Evolutionary conservation across 352 stramenopile genomes (phyloP).

Genomic region (Globisporangium nodosum): DNA sequence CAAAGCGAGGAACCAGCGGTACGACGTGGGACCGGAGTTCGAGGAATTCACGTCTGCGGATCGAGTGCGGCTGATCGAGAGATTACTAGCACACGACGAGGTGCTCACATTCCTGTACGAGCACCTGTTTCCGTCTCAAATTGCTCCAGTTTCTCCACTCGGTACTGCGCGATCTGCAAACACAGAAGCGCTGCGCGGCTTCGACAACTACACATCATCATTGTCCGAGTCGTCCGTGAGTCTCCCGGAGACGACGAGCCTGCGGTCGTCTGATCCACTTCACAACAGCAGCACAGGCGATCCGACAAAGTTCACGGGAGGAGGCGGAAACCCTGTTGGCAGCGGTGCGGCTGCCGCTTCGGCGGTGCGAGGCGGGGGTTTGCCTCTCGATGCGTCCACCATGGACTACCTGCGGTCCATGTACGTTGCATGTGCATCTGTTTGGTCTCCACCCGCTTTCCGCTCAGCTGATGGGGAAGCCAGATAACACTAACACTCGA

Average conservation of each 20-base stretch:
- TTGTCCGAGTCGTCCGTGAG: conserved; percentile 14
- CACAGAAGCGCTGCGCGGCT: background rate
- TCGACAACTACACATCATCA: conserved; percentile 1
- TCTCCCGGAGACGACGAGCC: conserved; percentile 10
- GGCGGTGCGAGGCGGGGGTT: conserved; percentile 23
- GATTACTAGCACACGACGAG: conserved; percentile 73
- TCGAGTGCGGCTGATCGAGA: conserved; percentile 67
- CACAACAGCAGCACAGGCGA: conserved; percentile 3
- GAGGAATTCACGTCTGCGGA: conserved; percentile 68
- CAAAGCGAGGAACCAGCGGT: conserved; percentile 23
- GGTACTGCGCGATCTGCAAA: conserved; percentile 12
- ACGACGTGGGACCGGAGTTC: conserved; percentile 35
- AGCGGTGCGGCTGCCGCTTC: conserved; percentile 36
- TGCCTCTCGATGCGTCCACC: conserved; percentile 46
- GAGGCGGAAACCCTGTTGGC: conserved; percentile 15
- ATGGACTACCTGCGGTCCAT: conserved; percentile 48
- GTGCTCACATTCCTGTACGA: conserved; percentile 72
- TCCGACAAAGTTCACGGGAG: background rate
- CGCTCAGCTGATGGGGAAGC: too few species aligned
- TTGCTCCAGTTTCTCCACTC: conserved; percentile 4
- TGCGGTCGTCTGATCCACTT: background rate
- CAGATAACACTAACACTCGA: background rate
- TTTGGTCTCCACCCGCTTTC: background rate
- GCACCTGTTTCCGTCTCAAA: conserved; percentile 58
- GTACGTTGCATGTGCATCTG: conserved; percentile 14